Evolutionary conservation across 805 yeast genomes (phyloP), one percentile per base, ranked within the genome.

Genomic region (Monosporozyma aquatica): DNA sequence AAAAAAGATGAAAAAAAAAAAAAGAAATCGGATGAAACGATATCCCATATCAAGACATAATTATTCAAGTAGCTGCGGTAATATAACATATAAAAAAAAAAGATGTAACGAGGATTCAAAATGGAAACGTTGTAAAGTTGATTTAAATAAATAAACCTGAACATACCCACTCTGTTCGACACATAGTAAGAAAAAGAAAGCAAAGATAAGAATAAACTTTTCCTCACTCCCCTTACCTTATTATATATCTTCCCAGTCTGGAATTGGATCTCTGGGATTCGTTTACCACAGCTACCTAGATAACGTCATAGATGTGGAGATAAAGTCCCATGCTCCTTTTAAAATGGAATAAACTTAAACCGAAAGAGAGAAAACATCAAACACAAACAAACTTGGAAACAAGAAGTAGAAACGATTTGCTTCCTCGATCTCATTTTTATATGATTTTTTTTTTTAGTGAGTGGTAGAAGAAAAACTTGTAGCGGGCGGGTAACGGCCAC

Each of bases 271-370:
- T 74, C 39, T 59, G 79, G 78, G 77, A 60, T 58, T 72, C 75
- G 79, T 75, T 75, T 75, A 74, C 76, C 76, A 66, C 62, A 52
- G 54, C 58, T 61, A 62, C 55, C 69, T 61, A 37, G 46, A 27
- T 21, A 38, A 44, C 48, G 68, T 56, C 74, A 65, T 60, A 65
- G 62, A 54, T 56, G 58, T 64, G 72, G 75, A 50, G 77, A 73
- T 73, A 70, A 52, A 53, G 44, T 52, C 71, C 74, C 71, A 54
- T 45, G 38, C 20, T 11, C 22, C 20, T 42, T 42, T 42, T 11
- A 32, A 28, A 17, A 23, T n/a, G n/a, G n/a, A n/a, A n/a, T n/a
- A n/a, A 22, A 3, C 28, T 18, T 14, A 32, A 14, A 23, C 9
- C 13, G 9, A 38, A 23, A 14, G 13, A 30, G 27, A 37, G 5